Percentiles rank a stretch among this genome's conserved stretches.
Conservation (phyloP, 2,329 filamentous ascomycete genomes). For the Xylariaceae sp. region DNA sequence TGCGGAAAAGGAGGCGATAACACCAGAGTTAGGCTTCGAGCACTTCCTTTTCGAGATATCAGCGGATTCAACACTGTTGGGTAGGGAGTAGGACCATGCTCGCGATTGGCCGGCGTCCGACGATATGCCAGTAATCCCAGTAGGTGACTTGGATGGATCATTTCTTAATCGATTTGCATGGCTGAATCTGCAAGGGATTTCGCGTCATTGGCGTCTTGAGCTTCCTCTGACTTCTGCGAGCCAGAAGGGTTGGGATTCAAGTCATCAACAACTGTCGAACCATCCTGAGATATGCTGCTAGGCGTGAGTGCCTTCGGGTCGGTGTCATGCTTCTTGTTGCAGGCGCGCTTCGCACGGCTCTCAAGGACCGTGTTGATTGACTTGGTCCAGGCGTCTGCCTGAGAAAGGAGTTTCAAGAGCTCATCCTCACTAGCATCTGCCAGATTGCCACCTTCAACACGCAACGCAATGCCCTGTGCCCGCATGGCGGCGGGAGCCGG, state of each 20-base stretch:
- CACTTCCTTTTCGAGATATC: not conserved
- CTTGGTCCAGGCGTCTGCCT: conserved; percentile 41
- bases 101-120: not conserved
- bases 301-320: conserved; percentile 15
- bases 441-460: conserved; percentile 38
- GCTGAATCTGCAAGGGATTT: conserved; percentile 14
- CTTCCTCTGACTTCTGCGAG: conserved; percentile 9
- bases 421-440: conserved; percentile 39
- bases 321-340: conserved; percentile 7
- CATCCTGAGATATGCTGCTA: conserved; percentile 18
- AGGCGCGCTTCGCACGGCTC: conserved; percentile 14
- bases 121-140: not conserved
- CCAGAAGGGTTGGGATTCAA: conserved; percentile 14
- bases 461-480: conserved; percentile 41
- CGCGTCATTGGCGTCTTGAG: conserved; percentile 6
- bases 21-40: not conserved
- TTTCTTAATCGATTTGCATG: conserved; percentile 27
- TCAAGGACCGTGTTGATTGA: conserved; percentile 38
- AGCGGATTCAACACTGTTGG: not conserved
- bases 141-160: not conserved
- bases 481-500: conserved; percentile 43
- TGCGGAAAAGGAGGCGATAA: not conserved
- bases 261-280: conserved; percentile 19
- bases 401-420: conserved; percentile 44
- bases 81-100: not conserved